A percentile compares a stretch with the other conserved stretches of the same genome.
These are phyloP conservation scores for Metschnikowia borealis DNA, from an alignment of 805 yeast genomes.

Conservation along the genomic window DNA sequence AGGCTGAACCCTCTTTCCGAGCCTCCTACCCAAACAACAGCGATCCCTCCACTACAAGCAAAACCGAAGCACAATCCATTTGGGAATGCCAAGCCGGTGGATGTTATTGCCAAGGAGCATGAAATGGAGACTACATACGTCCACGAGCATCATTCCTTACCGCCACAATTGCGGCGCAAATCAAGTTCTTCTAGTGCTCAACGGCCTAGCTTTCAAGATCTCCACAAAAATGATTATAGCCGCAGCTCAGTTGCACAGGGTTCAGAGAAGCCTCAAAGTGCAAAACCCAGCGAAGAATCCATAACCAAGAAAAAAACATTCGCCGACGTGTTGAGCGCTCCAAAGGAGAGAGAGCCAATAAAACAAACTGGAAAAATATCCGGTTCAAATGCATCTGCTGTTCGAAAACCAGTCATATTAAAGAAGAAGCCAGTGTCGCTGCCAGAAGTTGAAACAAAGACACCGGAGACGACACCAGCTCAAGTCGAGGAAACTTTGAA, in stretches of 20 bases:
- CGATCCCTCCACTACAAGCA: not conserved
- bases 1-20: not conserved
- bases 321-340: conserved; percentile 36
- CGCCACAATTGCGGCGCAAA: conserved; percentile 1
- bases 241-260: not conserved
- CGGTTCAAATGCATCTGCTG: conserved; percentile 23
- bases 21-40: not conserved
- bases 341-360: conserved; percentile 16
- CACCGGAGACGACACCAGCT: not conserved
- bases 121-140: conserved; percentile 46
- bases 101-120: conserved; percentile 57
- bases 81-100: conserved; percentile 85
- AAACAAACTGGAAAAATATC: conserved; percentile 17
- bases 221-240: not conserved
- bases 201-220: not conserved
- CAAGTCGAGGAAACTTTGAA: not conserved
- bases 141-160: not conserved
- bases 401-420: conserved; percentile 34
- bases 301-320: conserved; percentile 28
- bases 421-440: conserved; percentile 27
- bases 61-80: conserved; percentile 60
- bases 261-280: not conserved
- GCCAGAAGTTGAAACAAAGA: not conserved
- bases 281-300: not conserved
- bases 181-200: not conserved